Percentiles rank a stretch among this genome's conserved stretches.
phyloP scores from a whole-genome alignment of 495 filamentous ascomycete genomes.

The Hypoxylon fragiforme region DNA sequence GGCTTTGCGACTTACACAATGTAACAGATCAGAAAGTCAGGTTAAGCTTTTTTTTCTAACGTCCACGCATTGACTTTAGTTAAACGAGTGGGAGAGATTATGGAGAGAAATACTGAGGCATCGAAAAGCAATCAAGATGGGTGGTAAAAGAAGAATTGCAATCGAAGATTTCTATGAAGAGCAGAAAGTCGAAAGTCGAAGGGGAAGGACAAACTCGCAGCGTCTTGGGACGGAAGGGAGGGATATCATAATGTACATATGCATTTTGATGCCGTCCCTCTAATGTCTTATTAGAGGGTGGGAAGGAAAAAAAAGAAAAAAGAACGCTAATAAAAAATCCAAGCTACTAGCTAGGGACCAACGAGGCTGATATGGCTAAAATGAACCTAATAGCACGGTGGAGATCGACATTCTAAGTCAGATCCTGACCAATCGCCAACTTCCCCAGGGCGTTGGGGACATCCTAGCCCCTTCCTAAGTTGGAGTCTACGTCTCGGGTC shows the following conservation, averaged over 20 bases:
- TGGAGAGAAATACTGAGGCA: slow-evolving; percentile 5
- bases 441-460: slow-evolving; percentile 28
- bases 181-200: background rate
- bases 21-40: too few relatives aligned
- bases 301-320: slow-evolving; percentile 11
- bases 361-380: slow-evolving; percentile 37
- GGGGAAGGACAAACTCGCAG: slow-evolving; percentile 17
- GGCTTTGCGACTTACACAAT: slow-evolving; percentile 15
- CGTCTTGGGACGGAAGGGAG: slow-evolving; percentile 16
- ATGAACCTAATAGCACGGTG: slow-evolving; percentile 21
- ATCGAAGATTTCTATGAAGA: too few relatives aligned
- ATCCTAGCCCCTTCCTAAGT: slow-evolving; percentile 23
- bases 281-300: background rate
- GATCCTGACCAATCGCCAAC: slow-evolving; percentile 10
- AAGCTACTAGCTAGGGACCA: slow-evolving; percentile 8
- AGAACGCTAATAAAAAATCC: slow-evolving; percentile 9
- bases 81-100: slow-evolving; percentile 4
- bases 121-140: slow-evolving; percentile 4
- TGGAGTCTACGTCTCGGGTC: slow-evolving; percentile 29
- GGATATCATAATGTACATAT: slow-evolving; percentile 25
- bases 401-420: slow-evolving; percentile 26
- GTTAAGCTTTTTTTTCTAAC: background rate
- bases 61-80: slow-evolving; percentile 6
- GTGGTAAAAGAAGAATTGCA: slow-evolving; percentile 4
- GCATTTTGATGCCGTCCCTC: background rate